phyloP scores from a whole-genome alignment of 139 green algal species.

The Coccomyxa sp. region DNA sequence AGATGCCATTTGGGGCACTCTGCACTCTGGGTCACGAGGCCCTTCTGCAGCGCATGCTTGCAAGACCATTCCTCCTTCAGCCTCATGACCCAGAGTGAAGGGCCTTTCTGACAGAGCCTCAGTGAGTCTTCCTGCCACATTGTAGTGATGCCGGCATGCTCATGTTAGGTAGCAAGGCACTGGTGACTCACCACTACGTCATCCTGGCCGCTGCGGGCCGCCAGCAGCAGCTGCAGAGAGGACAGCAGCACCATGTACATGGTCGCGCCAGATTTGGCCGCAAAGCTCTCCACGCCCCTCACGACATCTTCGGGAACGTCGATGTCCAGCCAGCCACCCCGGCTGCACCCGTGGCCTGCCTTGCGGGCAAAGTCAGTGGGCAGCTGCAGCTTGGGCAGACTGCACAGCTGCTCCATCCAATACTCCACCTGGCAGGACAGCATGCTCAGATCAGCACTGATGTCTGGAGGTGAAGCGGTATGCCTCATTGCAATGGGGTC shows the following conservation, averaged over 20 bases:
- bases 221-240: constrained; percentile 1
- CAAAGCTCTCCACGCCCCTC: background rate
- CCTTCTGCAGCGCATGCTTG: too few relatives aligned
- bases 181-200: background rate
- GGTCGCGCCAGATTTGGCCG: background rate
- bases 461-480: too few relatives aligned
- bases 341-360: background rate
- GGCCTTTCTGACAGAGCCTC: too few relatives aligned
- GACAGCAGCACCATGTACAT: constrained; percentile 1
- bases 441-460: too few relatives aligned
- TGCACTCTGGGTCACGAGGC: too few relatives aligned
- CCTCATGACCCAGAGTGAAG: too few relatives aligned
- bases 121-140: too few relatives aligned
- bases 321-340: background rate
- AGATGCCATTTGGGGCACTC: too few relatives aligned
- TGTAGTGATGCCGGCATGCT: too few relatives aligned
- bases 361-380: background rate
- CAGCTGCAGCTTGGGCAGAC: background rate
- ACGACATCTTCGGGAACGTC: background rate
- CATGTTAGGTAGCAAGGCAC: too few relatives aligned
- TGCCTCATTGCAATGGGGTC: too few relatives aligned
- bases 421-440: background rate
- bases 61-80: too few relatives aligned
- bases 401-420: background rate
- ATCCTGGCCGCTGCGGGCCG: background rate